phyloP scores from a whole-genome alignment of 192 early-diverging fungal species.

The Funneliformis geosporum region DNA sequence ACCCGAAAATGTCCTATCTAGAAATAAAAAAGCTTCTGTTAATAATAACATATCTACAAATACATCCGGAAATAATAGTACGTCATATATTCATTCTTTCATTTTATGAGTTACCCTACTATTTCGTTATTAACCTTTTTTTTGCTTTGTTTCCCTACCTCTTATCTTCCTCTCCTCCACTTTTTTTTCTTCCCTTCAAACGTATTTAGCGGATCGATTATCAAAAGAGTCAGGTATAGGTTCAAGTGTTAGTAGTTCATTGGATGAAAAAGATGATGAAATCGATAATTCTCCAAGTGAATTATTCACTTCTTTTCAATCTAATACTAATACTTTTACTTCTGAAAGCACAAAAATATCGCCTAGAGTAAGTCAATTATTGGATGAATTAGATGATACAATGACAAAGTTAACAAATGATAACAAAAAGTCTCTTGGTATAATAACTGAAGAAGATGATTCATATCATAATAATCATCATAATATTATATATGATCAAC shows the following conservation, averaged over 20 bases:
- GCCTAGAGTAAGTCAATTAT: conserved; percentile 8
- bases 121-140: not conserved
- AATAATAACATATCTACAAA: not conserved
- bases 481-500: no score
- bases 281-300: not conserved
- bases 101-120: not conserved
- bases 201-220: conserved; percentile 3
- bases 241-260: conserved; percentile 19
- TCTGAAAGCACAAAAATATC: not conserved
- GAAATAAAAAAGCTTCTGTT: not conserved
- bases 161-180: not conserved
- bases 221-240: conserved; percentile 31
- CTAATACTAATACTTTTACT: not conserved
- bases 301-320: not conserved
- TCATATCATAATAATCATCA: not conserved
- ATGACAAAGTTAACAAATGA: not conserved
- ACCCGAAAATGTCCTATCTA: not conserved
- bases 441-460: conserved; percentile 30
- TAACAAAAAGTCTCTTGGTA: conserved; percentile 16
- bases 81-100: not conserved
- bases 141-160: not conserved
- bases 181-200: not conserved
- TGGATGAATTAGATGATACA: conserved; percentile 20
- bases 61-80: not conserved
- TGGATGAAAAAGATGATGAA: conserved; percentile 13